phyloP scores from a whole-genome alignment of 2,329 filamentous ascomycete genomes.

The Grosmannia clavigera region DNA sequence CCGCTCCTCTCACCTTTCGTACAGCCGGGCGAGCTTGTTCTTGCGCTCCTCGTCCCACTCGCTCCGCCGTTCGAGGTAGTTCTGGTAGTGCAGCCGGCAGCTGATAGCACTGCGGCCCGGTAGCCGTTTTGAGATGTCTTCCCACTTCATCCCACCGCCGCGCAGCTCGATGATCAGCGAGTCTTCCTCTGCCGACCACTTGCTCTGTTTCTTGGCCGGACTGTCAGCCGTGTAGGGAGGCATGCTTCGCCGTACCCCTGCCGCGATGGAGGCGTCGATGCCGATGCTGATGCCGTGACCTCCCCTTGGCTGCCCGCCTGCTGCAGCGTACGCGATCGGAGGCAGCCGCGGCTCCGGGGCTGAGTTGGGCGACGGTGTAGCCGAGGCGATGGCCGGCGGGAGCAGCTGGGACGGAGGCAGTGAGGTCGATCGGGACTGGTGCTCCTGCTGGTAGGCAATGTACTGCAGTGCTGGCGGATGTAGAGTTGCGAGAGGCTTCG shows the following conservation, averaged over 20 bases:
- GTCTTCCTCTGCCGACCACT: conserved; percentile 92
- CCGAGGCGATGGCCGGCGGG: conserved; percentile 3
- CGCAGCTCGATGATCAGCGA: conserved; percentile 86
- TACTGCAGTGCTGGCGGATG: not conserved
- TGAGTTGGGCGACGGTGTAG: conserved; percentile 25
- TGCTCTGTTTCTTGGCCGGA: conserved; percentile 87
- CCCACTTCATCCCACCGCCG: conserved; percentile 93
- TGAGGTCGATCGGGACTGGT: conserved; percentile 25
- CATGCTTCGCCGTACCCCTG: conserved; percentile 35
- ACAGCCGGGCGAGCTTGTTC: conserved; percentile 87
- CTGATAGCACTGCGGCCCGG: conserved; percentile 89
- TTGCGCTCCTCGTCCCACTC: conserved; percentile 98
- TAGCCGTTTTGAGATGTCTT: conserved; percentile 86
- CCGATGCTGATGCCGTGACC: not conserved
- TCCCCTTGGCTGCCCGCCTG: not conserved
- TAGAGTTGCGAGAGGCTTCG: not conserved
- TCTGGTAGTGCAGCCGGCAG: conserved; percentile 90
- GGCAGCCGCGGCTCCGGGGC: conserved; percentile 14
- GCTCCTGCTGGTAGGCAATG: not conserved
- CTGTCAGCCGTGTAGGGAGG: conserved; percentile 45
- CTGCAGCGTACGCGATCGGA: not conserved
- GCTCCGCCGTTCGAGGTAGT: conserved; percentile 84
- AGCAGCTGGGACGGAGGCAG: conserved; percentile 15
- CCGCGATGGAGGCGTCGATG: not conserved
- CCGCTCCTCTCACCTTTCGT: conserved; percentile 62